Percentiles rank a stretch among this genome's conserved stretches.
Conservation (phyloP, 2,329 filamentous ascomycete genomes). For the Neopestalotiopsis sp. region DNA sequence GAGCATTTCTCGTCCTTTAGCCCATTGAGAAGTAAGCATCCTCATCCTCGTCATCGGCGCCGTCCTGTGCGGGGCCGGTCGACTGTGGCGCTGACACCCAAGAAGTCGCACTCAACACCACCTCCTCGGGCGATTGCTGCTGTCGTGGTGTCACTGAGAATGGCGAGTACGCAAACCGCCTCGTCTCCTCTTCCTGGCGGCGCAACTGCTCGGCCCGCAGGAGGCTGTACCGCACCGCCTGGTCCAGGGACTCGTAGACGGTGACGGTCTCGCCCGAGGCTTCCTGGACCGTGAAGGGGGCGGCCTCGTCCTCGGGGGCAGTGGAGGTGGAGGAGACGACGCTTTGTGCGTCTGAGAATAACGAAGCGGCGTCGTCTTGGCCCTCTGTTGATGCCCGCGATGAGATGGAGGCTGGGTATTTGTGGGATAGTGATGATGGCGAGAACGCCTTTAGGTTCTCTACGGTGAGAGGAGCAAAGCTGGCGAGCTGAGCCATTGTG, state of each 20-base stretch:
- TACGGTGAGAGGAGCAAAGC: not conserved
- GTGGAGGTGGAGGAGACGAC: slow-evolving; percentile 31
- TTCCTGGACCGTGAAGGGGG: slow-evolving; percentile 28
- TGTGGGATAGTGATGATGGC: not conserved
- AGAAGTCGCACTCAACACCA: not conserved
- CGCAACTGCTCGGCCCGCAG: slow-evolving; percentile 26
- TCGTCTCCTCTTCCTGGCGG: slow-evolving; percentile 24
- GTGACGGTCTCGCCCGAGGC: slow-evolving; percentile 33
- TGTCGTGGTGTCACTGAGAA: slow-evolving; percentile 20
- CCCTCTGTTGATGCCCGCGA: slow-evolving; percentile 2
- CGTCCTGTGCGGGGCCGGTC: not conserved
- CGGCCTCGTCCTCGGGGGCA: slow-evolving; percentile 22
- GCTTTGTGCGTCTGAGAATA: slow-evolving; percentile 24
- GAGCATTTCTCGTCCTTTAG: slow-evolving; percentile 6
- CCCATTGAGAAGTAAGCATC: slow-evolving; percentile 25
- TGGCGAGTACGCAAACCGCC: slow-evolving; percentile 2
- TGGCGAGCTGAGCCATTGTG: not conserved
- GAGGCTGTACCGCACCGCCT: slow-evolving; percentile 35
- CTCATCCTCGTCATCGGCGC: slow-evolving; percentile 17
- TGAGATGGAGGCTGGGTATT: slow-evolving; percentile 6
- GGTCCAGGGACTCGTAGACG: slow-evolving; percentile 38
- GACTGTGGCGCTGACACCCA: not conserved
- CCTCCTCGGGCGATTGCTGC: not conserved
- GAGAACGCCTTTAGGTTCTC: slow-evolving; percentile 18
- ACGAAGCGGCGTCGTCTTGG: slow-evolving; percentile 26